Conservation (phyloP, 352 stramenopile species). For the Globisporangium nagaii region DNA sequence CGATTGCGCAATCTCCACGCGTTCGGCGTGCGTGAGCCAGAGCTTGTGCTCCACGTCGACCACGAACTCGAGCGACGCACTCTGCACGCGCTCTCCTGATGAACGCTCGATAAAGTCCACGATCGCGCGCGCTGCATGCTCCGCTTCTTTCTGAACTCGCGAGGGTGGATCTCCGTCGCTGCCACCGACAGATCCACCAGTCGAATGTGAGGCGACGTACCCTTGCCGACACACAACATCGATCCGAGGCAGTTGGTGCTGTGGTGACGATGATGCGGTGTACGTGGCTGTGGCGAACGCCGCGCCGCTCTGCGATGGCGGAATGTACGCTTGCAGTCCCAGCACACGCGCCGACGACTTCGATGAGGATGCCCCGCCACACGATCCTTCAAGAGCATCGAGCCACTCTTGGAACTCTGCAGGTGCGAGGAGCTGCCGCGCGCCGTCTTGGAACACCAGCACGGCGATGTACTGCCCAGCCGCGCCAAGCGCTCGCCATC, state of each 20-base stretch:
- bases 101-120: constrained; percentile 21
- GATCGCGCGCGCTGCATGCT: constrained; percentile 14
- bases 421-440: constrained; percentile 9
- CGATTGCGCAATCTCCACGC: constrained; percentile 7
- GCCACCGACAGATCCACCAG: background rate
- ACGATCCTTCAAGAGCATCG: constrained; percentile 3
- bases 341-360: constrained; percentile 3
- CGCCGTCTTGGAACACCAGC: constrained; percentile 8
- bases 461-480: constrained; percentile 8
- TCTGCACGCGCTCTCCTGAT: constrained; percentile 11
- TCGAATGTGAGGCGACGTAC: constrained; percentile 5
- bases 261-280: background rate
- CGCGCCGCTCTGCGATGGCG: background rate
- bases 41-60: constrained; percentile 22
- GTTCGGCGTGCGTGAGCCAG: constrained; percentile 33
- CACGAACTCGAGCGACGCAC: constrained; percentile 30
- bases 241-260: constrained; percentile 6
- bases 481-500: constrained; percentile 6
- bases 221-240: constrained; percentile 13
- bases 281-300: background rate
- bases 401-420: constrained; percentile 18
- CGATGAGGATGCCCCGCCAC: background rate
- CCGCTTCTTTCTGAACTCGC: constrained; percentile 20
- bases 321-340: constrained; percentile 21
- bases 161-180: background rate